Evolutionary conservation across 306 rosid species (phyloP), one percentile per base, ranked within the genome.

Genomic region (Castanopsis chinensis): DNA sequence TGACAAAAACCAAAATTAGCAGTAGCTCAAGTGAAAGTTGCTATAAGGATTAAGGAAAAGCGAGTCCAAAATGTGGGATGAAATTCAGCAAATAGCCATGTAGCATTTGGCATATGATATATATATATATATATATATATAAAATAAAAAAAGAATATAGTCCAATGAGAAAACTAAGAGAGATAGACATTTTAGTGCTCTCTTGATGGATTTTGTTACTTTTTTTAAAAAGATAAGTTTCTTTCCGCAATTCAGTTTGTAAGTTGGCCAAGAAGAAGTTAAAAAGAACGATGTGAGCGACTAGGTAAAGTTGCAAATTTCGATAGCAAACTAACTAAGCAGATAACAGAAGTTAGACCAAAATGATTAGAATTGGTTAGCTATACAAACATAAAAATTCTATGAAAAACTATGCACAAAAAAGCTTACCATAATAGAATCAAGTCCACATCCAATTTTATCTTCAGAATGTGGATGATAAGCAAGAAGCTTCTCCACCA

Each of bases 401-500:
- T 21, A 15, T 23, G n/a, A 25, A 54, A 43, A 35, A 23, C 25
- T 52, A 71, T 73, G 56, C 10, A 65, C 17, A 78, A 0, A 1
- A 83, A 65, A 53, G 64, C 64, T 32, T 82, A 92, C 99, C 98
- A 91, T 93, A 54, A 95, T 86, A 72, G 92, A 90, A 69, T 93
- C 96, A 55, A 93, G 88, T 65, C 94, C 99, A 49, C 94, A 86
- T 23, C 97, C 99, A 83, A 95, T 88, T 91, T 93, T 93, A 87
- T 91, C 97, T 60, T 91, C 84, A 12, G 89, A 87, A 35, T 85
- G 91, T 8, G 98, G 98, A 90, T 93, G 98, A 83, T 85, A 83
- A 17, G 86, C 91, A 30, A 93, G 94, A 78, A 93, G 95, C 78
- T 83, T 90, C 73, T 90, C 91, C 35, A 87, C 88, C 65, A 92